Conservation (phyloP, 2,329 filamentous ascomycete genomes). For the Ophiosphaerella narmari region DNA sequence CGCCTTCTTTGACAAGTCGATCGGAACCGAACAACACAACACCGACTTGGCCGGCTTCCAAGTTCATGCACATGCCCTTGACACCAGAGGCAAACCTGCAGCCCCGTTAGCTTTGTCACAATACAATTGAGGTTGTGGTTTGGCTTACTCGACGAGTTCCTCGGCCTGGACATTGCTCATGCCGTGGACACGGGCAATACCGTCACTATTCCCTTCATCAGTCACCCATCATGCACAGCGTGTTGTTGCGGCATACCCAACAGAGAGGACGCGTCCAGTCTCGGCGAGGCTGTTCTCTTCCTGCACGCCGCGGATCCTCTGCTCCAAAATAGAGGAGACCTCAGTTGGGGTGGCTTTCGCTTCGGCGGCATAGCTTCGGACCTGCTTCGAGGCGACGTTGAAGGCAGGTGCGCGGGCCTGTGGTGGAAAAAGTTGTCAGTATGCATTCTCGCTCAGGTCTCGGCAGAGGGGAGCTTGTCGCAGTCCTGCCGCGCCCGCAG, state of each 20-base stretch:
- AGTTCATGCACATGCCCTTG: slow-evolving; percentile 99
- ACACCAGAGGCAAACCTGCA: slow-evolving; percentile 96
- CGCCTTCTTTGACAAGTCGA: slow-evolving; percentile 99
- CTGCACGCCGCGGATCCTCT: slow-evolving; percentile 97
- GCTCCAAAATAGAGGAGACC: slow-evolving; percentile 98
- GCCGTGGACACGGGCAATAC: slow-evolving; percentile 99
- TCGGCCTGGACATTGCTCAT: slow-evolving; percentile 99
- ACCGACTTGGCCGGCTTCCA: slow-evolving; percentile 99
- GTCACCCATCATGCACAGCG: slow-evolving; percentile 31
- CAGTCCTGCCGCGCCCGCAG: slow-evolving; percentile 39
- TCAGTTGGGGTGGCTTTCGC: slow-evolving; percentile 96
- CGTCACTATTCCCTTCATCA: slow-evolving; percentile 72
- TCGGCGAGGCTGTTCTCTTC: slow-evolving; percentile 96
- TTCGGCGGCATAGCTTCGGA: slow-evolving; percentile 88
- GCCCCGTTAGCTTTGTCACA: slow-evolving; percentile 33
- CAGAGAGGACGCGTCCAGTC: slow-evolving; percentile 97
- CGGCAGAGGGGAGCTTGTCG: slow-evolving; percentile 39
- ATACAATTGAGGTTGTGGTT: slow-evolving; percentile 10
- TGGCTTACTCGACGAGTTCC: slow-evolving; percentile 97
- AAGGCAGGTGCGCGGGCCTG: slow-evolving; percentile 85
- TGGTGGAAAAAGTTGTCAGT: slow-evolving; percentile 56
- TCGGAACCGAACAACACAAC: slow-evolving; percentile 99
- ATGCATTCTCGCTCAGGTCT: slow-evolving; percentile 34
- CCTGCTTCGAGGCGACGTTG: slow-evolving; percentile 61
- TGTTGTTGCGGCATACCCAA: slow-evolving; percentile 76